Evolutionary conservation across 805 yeast species (phyloP).

Genomic region (Suhomyces pyralidae): DNA sequence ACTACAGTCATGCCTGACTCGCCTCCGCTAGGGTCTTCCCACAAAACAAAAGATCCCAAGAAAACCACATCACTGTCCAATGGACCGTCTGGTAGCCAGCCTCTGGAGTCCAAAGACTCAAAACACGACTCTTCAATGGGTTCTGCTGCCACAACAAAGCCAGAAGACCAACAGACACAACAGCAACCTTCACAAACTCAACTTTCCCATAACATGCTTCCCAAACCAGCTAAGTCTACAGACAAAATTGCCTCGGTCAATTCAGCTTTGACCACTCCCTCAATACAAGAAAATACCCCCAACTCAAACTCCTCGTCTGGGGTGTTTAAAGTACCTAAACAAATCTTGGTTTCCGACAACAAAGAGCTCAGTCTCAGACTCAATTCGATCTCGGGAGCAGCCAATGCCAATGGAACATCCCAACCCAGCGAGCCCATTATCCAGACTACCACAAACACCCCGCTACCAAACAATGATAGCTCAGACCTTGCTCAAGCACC

Average conservation of each 20-base stretch:
- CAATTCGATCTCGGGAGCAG: slow-evolving; percentile 1
- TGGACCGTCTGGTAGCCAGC: background rate
- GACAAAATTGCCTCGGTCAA: background rate
- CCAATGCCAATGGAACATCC: background rate
- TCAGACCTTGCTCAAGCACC: background rate
- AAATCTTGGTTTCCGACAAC: slow-evolving; percentile 11
- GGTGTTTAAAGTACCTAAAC: slow-evolving; percentile 13
- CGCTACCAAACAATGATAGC: background rate
- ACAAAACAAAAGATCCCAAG: background rate
- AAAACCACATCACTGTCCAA: background rate
- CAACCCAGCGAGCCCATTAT: background rate
- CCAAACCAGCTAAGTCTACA: background rate
- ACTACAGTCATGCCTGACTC: background rate
- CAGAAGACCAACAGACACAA: background rate
- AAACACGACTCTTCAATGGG: background rate
- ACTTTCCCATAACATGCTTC: background rate
- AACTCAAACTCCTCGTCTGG: slow-evolving; percentile 7
- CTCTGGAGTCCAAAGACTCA: background rate
- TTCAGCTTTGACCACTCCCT: background rate
- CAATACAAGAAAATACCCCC: background rate
- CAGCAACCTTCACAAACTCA: background rate
- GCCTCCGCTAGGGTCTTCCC: background rate
- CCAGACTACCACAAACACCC: background rate
- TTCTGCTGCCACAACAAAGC: background rate
- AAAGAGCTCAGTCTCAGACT: slow-evolving; percentile 5